Percentiles rank a stretch among this genome's conserved stretches.
These are phyloP conservation scores for Candida methanosorbosa DNA, from an alignment of 805 yeast genomes.

Conservation along the genomic window DNA sequence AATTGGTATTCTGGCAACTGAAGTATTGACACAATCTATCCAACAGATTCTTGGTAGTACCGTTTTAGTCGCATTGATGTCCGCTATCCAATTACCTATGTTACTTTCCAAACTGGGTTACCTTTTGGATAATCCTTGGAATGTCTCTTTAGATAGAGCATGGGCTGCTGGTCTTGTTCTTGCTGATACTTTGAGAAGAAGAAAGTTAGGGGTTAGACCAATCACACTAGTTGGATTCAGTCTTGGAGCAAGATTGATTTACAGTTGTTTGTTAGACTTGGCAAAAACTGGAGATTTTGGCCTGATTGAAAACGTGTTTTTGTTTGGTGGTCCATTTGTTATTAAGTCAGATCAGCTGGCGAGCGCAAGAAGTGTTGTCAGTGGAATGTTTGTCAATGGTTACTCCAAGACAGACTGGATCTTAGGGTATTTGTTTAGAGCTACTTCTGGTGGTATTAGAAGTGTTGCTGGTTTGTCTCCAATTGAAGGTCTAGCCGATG, in stretches of 20 bases:
- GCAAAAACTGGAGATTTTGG: slow-evolving; percentile 85
- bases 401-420: slow-evolving; percentile 94
- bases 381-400: slow-evolving; percentile 86
- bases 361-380: slow-evolving; percentile 74
- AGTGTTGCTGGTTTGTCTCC: slow-evolving; percentile 88
- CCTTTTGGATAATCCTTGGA: slow-evolving; percentile 94
- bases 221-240: slow-evolving; percentile 90
- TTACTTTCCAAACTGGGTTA: slow-evolving; percentile 82
- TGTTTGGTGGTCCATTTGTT: slow-evolving; percentile 86
- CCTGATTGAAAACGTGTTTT: slow-evolving; percentile 74
- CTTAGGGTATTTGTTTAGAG: slow-evolving; percentile 87
- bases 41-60: slow-evolving; percentile 96
- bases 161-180: slow-evolving; percentile 91
- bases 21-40: slow-evolving; percentile 83
- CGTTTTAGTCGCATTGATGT: slow-evolving; percentile 78
- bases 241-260: slow-evolving; percentile 85
- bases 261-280: slow-evolving; percentile 80
- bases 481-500: slow-evolving; percentile 33
- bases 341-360: slow-evolving; percentile 70
- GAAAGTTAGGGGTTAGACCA: slow-evolving; percentile 89
- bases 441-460: slow-evolving; percentile 89
- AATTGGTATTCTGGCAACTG: slow-evolving; percentile 85
- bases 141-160: slow-evolving; percentile 91
- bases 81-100: slow-evolving; percentile 91
- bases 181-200: slow-evolving; percentile 82